A percentile compares a stretch with the other conserved stretches of the same genome.
phyloP scores from a whole-genome alignment of 1,284 basidiomycete species.

The Moesziomyces sp. region DNA sequence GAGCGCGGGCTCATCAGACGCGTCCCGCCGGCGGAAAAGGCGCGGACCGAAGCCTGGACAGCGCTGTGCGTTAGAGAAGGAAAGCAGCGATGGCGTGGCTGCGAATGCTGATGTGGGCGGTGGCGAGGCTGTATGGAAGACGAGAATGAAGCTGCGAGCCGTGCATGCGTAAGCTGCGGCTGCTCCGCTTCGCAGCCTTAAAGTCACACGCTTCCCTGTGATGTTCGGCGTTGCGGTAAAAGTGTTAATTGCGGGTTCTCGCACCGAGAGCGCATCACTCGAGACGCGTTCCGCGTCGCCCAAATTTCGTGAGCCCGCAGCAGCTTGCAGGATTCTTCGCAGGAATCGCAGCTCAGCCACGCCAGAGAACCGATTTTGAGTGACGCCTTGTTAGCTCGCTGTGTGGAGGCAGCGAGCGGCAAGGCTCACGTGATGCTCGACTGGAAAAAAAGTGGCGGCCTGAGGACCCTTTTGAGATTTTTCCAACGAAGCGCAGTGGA shows the following conservation, averaged over 20 bases:
- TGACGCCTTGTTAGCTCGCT: background rate
- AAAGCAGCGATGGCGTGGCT: no score
- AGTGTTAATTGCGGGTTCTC: conserved; percentile 42
- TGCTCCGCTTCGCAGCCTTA: background rate
- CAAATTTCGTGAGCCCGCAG: conserved; percentile 1
- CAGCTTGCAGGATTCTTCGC: no score
- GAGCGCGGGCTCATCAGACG: no score
- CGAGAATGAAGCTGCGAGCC: no score
- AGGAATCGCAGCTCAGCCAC: background rate
- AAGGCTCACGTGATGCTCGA: conserved; percentile 34
- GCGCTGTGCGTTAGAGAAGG: no score
- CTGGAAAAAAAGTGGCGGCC: conserved; percentile 16
- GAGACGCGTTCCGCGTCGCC: conserved; percentile 36
- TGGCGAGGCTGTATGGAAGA: no score
- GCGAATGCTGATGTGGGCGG: no score
- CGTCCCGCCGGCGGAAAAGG: no score
- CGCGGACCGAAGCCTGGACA: no score
- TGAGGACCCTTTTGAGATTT: conserved; percentile 14
- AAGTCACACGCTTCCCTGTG: background rate
- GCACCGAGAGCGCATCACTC: conserved; percentile 11
- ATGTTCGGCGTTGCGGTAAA: conserved; percentile 3
- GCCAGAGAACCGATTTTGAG: background rate
- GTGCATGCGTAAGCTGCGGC: no score
- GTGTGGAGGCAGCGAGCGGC: conserved; percentile 37
- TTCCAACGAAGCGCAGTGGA: background rate